These are phyloP conservation scores for Erysiphe pulchra DNA, from an alignment of 2,329 filamentous ascomycete genomes.

Conservation along the genomic window DNA sequence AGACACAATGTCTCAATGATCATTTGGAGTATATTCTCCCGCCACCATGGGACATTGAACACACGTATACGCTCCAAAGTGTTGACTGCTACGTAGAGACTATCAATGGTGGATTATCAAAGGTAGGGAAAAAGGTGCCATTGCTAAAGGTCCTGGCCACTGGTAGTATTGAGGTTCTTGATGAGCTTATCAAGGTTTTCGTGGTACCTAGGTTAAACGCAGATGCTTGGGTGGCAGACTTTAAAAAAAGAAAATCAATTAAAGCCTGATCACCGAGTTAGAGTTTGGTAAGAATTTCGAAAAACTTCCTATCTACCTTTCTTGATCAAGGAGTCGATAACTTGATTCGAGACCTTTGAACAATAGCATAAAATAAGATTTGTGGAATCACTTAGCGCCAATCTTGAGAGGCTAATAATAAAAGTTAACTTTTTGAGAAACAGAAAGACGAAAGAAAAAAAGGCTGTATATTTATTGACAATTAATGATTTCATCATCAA, in stretches of 20 bases:
- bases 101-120: slow-evolving; percentile 49
- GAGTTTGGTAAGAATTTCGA: too few species aligned
- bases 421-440: too few species aligned
- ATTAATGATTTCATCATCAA: too few species aligned
- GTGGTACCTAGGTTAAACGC: slow-evolving; percentile 51
- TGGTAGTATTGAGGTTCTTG: slow-evolving; percentile 66
- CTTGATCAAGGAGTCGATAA: too few species aligned
- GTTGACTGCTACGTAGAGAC: slow-evolving; percentile 90
- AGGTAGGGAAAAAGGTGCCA: slow-evolving; percentile 64
- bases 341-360: too few species aligned
- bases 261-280: too few species aligned
- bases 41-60: slow-evolving; percentile 53
- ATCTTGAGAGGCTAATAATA: too few species aligned
- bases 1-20: slow-evolving; percentile 47
- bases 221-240: slow-evolving; percentile 55
- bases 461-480: not conserved
- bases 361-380: too few species aligned
- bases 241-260: slow-evolving; percentile 45
- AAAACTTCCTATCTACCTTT: too few species aligned
- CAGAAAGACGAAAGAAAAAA: not conserved
- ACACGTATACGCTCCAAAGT: slow-evolving; percentile 34
- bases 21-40: slow-evolving; percentile 74
- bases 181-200: slow-evolving; percentile 61
- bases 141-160: slow-evolving; percentile 48
- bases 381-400: too few species aligned